Base-by-base conservation (phyloP, 257 asterid species). In the Perilla frutescens region DNA sequence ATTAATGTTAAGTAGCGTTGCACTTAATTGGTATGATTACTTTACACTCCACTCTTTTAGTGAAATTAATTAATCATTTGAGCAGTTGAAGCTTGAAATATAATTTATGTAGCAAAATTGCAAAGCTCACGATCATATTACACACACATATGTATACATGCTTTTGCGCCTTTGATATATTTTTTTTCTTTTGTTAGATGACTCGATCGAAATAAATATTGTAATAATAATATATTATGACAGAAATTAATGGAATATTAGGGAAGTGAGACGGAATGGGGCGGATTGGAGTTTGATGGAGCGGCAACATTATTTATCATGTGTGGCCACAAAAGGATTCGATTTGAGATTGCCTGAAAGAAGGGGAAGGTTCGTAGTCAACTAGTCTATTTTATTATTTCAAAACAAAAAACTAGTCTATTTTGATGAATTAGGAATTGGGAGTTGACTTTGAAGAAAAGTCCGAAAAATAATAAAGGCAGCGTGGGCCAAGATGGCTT, bases 391-490 rank as follows among this genome's bases (percentile, higher is more conserved):
- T 20, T 20, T 20, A 20, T 20, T 20, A 20, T 20, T 20, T 20
- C 26, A 20, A 20, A 20, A 20, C 0, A 20, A 20, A 20, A 20
- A 20, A 20, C 26, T 20, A 20, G 26, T 20, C 26, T 20, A 20
- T 20, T 20, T 20, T 20, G 0, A 20, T 78, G 3, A 72, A 59
- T 43, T 58, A 48, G 12, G 3, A 1, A 20, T 1, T 58, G 72
- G 39, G 71, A 81, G 96, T 87, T 89, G 96, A 89, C 96, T 83
- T 84, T 71, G 3, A 4, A 77, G 5, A 64, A 13, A 40, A 66
- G 85, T 77, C 83, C 83, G 82, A 78, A 13, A 66, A 39, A 43
- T 74, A 80, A 13, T 78, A 29, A 79, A 77, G 12, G 65, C 64
- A n/a, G 78, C 70, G 76, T 62, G 80, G 73, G 82, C 80, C 85